These are phyloP conservation scores for Termitomyces sp. DNA, from an alignment of 768 basidiomycete species.

Conservation along the genomic window DNA sequence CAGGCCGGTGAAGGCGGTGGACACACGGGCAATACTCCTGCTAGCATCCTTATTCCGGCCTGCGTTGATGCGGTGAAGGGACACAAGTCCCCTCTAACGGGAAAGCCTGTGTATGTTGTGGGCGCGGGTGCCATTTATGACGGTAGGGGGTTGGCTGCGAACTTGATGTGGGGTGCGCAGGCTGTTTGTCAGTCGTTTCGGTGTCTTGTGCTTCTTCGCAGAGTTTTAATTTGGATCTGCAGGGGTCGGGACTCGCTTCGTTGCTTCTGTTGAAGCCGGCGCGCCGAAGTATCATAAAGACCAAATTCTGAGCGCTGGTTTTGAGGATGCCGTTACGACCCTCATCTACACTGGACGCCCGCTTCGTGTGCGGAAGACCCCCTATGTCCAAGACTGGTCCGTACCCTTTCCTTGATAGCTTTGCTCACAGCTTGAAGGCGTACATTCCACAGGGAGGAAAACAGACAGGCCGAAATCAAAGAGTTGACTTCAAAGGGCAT, in stretches of 20 bases:
- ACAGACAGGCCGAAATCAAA: conserved; percentile 76
- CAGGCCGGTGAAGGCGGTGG: conserved; percentile 93
- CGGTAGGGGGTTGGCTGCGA: conserved; percentile 82
- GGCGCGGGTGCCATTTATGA: conserved; percentile 92
- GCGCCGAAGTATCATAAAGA: conserved; percentile 87
- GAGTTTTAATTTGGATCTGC: conserved; percentile 11
- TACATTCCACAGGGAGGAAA: conserved; percentile 52
- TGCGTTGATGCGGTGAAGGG: conserved; percentile 83
- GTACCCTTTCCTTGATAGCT: conserved; percentile 15
- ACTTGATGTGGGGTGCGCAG: conserved; percentile 84
- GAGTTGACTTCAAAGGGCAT: conserved; percentile 80
- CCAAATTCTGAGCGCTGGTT: conserved; percentile 59
- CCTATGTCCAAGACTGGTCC: conserved; percentile 82
- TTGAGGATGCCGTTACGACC: conserved; percentile 79
- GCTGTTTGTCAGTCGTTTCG: conserved; percentile 62
- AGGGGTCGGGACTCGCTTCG: conserved; percentile 86
- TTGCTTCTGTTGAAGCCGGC: conserved; percentile 73
- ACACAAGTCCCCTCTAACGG: conserved; percentile 72
- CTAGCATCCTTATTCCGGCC: conserved; percentile 85
- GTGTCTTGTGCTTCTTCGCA: not conserved
- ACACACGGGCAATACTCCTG: conserved; percentile 80
- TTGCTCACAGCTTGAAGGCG: not conserved
- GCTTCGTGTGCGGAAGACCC: conserved; percentile 76
- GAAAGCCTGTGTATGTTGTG: conserved; percentile 79
- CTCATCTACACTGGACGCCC: conserved; percentile 89